phyloP scores from a whole-genome alignment of 2,329 filamentous ascomycete species.

The Mollisia scopiformis region DNA sequence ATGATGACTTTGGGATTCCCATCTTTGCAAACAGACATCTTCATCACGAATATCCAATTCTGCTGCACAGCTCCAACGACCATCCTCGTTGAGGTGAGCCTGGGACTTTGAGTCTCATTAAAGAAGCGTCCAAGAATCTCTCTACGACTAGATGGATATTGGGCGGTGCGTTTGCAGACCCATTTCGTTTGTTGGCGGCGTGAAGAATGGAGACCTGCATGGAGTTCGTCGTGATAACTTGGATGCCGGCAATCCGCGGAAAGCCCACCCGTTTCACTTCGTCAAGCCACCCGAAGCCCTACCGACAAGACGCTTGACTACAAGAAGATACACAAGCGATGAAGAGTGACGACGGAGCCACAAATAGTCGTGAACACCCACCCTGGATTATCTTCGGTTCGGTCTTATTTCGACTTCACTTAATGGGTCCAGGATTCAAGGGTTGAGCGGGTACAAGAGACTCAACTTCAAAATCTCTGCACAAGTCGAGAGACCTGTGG shows the following conservation, averaged over 20 bases:
- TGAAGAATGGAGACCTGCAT: neutral
- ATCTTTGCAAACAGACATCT: neutral
- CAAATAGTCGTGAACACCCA: neutral
- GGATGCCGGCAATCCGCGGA: neutral
- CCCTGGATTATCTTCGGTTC: neutral
- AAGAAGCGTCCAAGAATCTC: neutral
- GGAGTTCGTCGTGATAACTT: neutral
- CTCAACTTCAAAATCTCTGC: neutral
- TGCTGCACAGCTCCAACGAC: no score
- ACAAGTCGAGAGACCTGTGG: neutral
- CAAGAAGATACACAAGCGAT: neutral
- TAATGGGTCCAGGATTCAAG: neutral
- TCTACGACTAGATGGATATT: neutral
- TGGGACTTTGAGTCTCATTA: neutral
- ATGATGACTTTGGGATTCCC: neutral
- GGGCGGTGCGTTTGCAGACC: neutral
- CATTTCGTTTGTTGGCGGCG: neutral
- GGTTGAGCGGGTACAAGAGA: neutral
- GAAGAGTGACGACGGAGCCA: neutral
- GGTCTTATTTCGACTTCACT: constrained; percentile 4
- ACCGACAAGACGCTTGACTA: neutral
- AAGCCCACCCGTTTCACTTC: neutral
- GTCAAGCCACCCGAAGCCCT: neutral
- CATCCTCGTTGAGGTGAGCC: neutral
- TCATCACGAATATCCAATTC: neutral